Evolutionary conservation across 164 flowering plant species (phyloP).

Genomic region (Euptelea pleiosperma): DNA sequence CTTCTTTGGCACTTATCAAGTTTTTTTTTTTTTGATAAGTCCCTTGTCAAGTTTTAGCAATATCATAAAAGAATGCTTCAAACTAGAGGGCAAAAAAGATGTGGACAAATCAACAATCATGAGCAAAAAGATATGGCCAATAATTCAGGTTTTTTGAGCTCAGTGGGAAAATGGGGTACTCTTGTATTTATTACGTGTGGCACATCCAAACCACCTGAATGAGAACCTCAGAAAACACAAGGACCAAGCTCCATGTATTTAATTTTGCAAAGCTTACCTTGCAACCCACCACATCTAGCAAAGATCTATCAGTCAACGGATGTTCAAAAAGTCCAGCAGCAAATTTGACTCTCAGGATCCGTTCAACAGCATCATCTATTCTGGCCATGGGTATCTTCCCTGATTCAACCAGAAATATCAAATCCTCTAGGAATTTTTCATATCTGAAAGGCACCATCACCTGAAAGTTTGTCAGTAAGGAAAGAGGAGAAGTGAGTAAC

Average conservation of each 20-base stretch:
- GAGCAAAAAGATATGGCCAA: too few species aligned
- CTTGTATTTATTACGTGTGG: too few species aligned
- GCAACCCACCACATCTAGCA: constrained; percentile 72
- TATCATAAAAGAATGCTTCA: too few species aligned
- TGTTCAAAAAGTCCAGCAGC: constrained; percentile 71
- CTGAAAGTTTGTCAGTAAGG: constrained; percentile 37
- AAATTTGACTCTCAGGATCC: constrained; percentile 84
- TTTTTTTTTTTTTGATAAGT: too few species aligned
- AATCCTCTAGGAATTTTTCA: constrained; percentile 49
- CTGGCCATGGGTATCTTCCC: constrained; percentile 62
- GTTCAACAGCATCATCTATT: constrained; percentile 85
- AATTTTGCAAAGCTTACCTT: constrained; percentile 39
- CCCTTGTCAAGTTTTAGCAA: too few species aligned
- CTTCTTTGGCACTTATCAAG: too few species aligned
- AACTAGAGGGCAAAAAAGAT: too few species aligned
- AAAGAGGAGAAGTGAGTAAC: neutral
- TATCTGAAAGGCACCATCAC: constrained; percentile 76
- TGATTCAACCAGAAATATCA: constrained; percentile 55
- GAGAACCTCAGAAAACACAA: neutral
- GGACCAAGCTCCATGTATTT: constrained; percentile 1
- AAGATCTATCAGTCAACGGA: constrained; percentile 64
- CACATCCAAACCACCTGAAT: neutral
- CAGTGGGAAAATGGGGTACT: too few species aligned
- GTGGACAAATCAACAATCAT: too few species aligned
- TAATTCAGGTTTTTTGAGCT: too few species aligned